Base-by-base conservation (phyloP, 192 early-diverging fungal genomes). In the Dispira parvispora region DNA sequence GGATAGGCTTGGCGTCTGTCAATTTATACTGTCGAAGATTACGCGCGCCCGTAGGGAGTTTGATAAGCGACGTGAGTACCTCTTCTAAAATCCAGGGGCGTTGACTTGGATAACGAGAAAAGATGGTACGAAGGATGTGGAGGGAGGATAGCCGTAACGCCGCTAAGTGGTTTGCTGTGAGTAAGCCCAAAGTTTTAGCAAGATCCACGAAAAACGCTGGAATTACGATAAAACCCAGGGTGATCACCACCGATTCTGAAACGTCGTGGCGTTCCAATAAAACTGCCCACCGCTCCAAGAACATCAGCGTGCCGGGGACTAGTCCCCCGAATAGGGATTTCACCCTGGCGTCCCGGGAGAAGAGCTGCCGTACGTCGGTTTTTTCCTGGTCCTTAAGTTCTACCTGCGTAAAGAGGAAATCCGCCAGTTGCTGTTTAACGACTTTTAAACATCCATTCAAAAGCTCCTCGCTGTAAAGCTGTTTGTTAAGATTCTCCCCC, bases 1-100 rank as follows among this genome's bases (percentile, higher is more conserved):
- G 85, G 16, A 91, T 81, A 0, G 81, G 71, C 65, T 75, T 78
- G 43, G 81, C 86, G 50, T 83, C 79, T 18, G 76, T 62, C 16
- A 84, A 63, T 55, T 75, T 78, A 46, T 84, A 87, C 18, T 73
- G 64, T 45, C 76, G 81, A 45, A 68, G 54, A 5, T 65, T 66
- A 20, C 77, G 76, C 64, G 81, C 81, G 20, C 67, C 72, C 2
- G 76, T 74, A 8, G 84, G 79, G n/a, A 90, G 66, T 58, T 83
- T 84, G 53, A 85, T 79, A 12, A 92, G 63, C 26, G 82, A 81
- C 0, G 80, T 80, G 16, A 89, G 73, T n/a, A 91, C 84, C 62
- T 96, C 92, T 60, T 91, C 92, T 25, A 96, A 65, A 27, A 96
- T 89, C 79, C 88, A 89, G 21, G 66, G 68, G 26, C 89, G 76